Evolutionary conservation across 208 protist species (phyloP), one percentile per base, ranked within the genome.

Genomic region (Acanthamoeba castellanii): DNA sequence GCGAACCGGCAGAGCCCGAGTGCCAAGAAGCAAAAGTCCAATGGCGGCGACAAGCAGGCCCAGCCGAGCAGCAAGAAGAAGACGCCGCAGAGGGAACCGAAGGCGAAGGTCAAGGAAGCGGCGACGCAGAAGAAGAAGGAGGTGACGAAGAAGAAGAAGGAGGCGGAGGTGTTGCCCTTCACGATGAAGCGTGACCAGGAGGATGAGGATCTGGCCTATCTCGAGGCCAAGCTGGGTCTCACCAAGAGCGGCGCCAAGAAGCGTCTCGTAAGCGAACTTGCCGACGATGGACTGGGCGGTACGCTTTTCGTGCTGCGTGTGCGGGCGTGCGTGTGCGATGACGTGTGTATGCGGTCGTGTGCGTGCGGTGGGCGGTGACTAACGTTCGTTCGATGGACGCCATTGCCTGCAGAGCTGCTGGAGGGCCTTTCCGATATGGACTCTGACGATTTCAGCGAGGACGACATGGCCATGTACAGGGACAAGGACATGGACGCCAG

Each of bases 221-320:
- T 88, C n/a, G 25, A 88, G 34, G 30, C 25, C 50, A 88, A 88
- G 81, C 81, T 88, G 50, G 52, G 52, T 6, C 72, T 81, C 30
- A 61, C 42, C 4, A 61, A n/a, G 50, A 42, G 34, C 50, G 42
- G 30, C 50, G 81, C 42, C 42, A 88, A 88, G 81, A 88, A 88
- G 50, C 81, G 81, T 11, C 81, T 88, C 34, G 30, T 6, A 0
- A 59, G 30, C 52, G 81, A 88, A 34, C 42, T 88, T 11, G 81
- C 50, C 27, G 52, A 88, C 27, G 81, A 88, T n/a, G 81, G 81
- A 25, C 59, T 88, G 7, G 81, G 16, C 52, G 42, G 81, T 88
- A 32, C 8, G 20, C 25, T 55, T 6, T 0, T 5, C 25, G 22
- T 55, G 20, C 20, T 55, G 20, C 32, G 16, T 42, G 11, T 52